Base-by-base conservation (phyloP, 306 rosid genomes). In the Prunus kanzakura region DNA sequence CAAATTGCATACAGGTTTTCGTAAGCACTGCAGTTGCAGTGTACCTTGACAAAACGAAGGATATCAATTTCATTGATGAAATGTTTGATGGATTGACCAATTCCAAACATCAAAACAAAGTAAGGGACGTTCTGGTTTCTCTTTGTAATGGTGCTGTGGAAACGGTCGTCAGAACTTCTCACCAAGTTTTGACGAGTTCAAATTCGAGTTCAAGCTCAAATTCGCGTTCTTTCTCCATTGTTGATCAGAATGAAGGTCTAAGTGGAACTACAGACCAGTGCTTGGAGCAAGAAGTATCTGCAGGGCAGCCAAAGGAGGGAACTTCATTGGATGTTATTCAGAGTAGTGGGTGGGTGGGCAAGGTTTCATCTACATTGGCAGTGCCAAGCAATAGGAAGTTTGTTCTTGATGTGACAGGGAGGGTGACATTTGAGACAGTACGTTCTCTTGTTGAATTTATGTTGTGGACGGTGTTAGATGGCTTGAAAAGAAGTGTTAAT, bases 141-240 rank as follows among this genome's bases (percentile, higher is more conserved):
- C 41, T 92, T 2, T 90, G 92, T 71, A 95, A 88, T 76, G 96
- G 97, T 45, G 96, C 99, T 62, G 97, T 92, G 55, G 97, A 90
- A 78, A 92, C 97, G 11, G 83, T 86, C 2, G 93, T 95, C 55
- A 95, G 62, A 65, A 92, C 93, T 15, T 89, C 99, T 71, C 99
- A 95, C 64, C 89, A 86, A 38, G 97, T 95, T 52, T 74, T 92
- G 87, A 85, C 89, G 0, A 84, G 81, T 66, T 62, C 79, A 8
- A 62, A n/a, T 8, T 61, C 82, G 12, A 78, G 62, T 64, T 77
- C 73, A 7, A 74, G 74, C 49, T 65, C 84, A 7, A 71, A 60
- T 78, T 79, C 78, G 0, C 46, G 66, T 67, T 62, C 78, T n/a
- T 77, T 67, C 55, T 35, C 81, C 12, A 23, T 78, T 77, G 84